phyloP scores from a whole-genome alignment of 2,329 filamentous ascomycete genomes.

The Trichoderma atrobrunneum region DNA sequence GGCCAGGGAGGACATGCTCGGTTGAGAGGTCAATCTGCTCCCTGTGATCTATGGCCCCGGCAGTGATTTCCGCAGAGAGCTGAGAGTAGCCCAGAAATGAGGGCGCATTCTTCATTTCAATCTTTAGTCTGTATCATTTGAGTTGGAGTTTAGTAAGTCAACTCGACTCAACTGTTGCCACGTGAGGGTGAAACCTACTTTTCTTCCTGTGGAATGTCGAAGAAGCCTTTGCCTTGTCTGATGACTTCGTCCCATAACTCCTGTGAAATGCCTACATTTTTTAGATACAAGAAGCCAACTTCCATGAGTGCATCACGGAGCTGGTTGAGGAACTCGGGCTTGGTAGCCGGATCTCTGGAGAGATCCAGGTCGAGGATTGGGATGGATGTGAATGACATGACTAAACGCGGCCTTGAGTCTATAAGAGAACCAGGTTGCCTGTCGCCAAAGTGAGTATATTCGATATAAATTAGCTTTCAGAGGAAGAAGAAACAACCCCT shows the following conservation, averaged over 20 bases:
- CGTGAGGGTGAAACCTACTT: constrained; percentile 51
- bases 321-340: constrained; percentile 67
- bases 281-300: constrained; percentile 85
- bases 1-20: constrained; percentile 63
- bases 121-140: constrained; percentile 50
- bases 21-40: constrained; percentile 88
- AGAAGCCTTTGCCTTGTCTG: constrained; percentile 67
- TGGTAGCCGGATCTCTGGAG: constrained; percentile 62
- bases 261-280: constrained; percentile 71
- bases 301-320: constrained; percentile 75
- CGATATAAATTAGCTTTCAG: background rate
- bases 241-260: constrained; percentile 65
- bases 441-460: background rate
- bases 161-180: background rate
- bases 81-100: constrained; percentile 70
- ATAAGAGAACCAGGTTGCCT: background rate
- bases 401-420: background rate
- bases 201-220: constrained; percentile 71
- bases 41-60: constrained; percentile 71
- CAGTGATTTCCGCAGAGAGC: constrained; percentile 68
- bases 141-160: background rate
- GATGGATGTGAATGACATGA: constrained; percentile 66
- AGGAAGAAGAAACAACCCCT: background rate
- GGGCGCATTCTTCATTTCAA: constrained; percentile 71
- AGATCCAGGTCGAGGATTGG: constrained; percentile 74